phyloP scores from a whole-genome alignment of 1,284 basidiomycete genomes.

The Heterobasidion annosum region DNA sequence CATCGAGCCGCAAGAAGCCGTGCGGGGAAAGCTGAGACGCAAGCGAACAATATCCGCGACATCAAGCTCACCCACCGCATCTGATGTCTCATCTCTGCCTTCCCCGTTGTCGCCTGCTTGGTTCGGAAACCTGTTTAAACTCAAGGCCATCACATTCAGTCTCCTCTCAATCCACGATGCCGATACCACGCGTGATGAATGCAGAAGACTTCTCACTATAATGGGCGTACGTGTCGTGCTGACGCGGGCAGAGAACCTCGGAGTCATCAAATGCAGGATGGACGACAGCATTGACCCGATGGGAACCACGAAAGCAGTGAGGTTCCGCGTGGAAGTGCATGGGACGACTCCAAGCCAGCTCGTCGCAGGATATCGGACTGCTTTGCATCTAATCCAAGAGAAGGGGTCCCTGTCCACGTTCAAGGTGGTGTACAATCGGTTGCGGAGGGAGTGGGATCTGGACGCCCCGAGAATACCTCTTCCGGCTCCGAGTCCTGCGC shows the following conservation, averaged over 20 bases:
- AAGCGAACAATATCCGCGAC: constrained; percentile 24
- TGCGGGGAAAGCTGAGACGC: constrained; percentile 32
- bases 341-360: constrained; percentile 32
- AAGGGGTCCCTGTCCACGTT: constrained; percentile 79
- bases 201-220: constrained; percentile 60
- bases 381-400: constrained; percentile 70
- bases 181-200: constrained; percentile 66
- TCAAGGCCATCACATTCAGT: constrained; percentile 62
- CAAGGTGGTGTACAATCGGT: constrained; percentile 59
- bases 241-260: constrained; percentile 51
- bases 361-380: constrained; percentile 41
- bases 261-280: constrained; percentile 61
- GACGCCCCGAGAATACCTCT: constrained; percentile 24
- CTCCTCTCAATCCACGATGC: constrained; percentile 62
- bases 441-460: constrained; percentile 69
- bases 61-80: constrained; percentile 31
- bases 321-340: constrained; percentile 73
- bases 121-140: constrained; percentile 86
- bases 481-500: constrained; percentile 11
- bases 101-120: constrained; percentile 67
- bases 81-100: constrained; percentile 34
- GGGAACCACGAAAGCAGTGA: constrained; percentile 57
- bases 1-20: constrained; percentile 31
- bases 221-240: constrained; percentile 66
- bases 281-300: constrained; percentile 48